These are phyloP conservation scores for Eutrema salsugineum DNA, from an alignment of 441 rosid species.

Conservation along the genomic window DNA sequence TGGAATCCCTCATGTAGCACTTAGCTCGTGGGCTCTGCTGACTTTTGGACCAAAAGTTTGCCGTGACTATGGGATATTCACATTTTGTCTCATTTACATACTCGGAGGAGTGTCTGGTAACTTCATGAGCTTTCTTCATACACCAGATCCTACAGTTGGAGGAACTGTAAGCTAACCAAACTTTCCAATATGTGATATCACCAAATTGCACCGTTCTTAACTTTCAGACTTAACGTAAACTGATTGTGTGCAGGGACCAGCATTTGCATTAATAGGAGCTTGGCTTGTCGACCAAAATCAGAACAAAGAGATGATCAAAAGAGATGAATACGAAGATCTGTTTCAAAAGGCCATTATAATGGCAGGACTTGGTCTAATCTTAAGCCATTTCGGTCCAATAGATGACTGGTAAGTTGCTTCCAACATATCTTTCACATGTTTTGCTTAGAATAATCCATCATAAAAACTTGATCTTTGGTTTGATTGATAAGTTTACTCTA, in stretches of 20 bases:
- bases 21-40: slow-evolving; percentile 77
- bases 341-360: slow-evolving; percentile 66
- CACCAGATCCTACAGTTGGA: slow-evolving; percentile 77
- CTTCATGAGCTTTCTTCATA: slow-evolving; percentile 83
- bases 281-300: slow-evolving; percentile 73
- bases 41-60: slow-evolving; percentile 79
- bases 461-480: no score
- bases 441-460: not conserved
- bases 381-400: slow-evolving; percentile 65
- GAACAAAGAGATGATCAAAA: slow-evolving; percentile 48
- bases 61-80: slow-evolving; percentile 65
- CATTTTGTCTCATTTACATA: slow-evolving; percentile 67
- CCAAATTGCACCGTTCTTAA: not conserved
- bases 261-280: slow-evolving; percentile 79
- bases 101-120: slow-evolving; percentile 90
- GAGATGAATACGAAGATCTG: slow-evolving; percentile 49
- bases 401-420: slow-evolving; percentile 61
- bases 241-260: slow-evolving; percentile 60
- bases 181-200: not conserved
- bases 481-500: no score
- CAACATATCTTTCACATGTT: not conserved
- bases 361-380: slow-evolving; percentile 55
- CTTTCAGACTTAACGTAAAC: not conserved
- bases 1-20: slow-evolving; percentile 67
- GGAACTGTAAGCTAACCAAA: slow-evolving; percentile 60